Conservation (phyloP, 257 asterid species). For the Solanum arcanum region DNA sequence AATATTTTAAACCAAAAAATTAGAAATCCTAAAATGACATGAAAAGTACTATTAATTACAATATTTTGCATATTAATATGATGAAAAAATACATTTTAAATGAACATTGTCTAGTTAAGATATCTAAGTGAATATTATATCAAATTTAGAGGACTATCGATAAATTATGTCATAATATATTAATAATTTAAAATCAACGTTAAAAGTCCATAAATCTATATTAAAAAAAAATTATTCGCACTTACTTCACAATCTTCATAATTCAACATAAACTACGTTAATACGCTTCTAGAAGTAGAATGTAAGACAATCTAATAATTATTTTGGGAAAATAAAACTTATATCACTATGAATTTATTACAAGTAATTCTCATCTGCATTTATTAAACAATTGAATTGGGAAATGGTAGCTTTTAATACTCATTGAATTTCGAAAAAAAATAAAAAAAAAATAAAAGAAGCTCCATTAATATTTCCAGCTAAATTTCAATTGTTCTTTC, state of each 20-base stretch:
- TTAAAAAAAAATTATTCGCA: no score
- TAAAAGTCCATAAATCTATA: no score
- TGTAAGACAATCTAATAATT: background rate
- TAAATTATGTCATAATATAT: no score
- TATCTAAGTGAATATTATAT: no score
- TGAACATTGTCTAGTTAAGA: no score
- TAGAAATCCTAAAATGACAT: no score
- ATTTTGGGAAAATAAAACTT: background rate
- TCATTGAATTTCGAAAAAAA: background rate
- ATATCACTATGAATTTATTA: background rate
- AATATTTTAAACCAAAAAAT: no score
- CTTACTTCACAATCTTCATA: background rate
- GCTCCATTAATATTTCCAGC: background rate
- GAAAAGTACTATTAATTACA: no score
- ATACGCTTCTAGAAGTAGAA: background rate
- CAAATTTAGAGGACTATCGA: no score
- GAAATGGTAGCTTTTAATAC: background rate
- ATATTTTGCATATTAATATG: no score
- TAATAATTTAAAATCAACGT: no score
- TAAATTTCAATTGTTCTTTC: background rate
- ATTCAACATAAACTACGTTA: background rate
- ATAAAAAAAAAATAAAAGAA: background rate
- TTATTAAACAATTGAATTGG: background rate
- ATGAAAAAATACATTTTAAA: no score
- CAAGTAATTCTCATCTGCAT: background rate